Conservation (phyloP, 148 eudicot genomes). For the Camellia granthamiana region DNA sequence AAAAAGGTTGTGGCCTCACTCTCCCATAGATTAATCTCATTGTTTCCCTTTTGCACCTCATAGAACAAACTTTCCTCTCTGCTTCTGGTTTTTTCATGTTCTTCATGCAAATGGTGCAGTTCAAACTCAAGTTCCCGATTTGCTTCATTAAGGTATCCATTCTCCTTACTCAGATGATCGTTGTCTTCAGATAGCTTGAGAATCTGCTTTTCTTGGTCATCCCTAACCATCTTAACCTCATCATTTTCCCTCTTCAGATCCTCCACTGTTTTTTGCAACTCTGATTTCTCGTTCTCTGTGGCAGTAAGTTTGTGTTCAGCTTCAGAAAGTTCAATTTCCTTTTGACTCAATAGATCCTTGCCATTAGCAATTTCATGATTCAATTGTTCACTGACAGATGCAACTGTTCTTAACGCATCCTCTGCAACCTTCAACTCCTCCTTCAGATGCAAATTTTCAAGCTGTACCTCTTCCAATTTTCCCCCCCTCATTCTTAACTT, state of each 20-base stretch:
- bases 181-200: conserved; percentile 45
- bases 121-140: conserved; percentile 36
- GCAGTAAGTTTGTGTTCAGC: conserved; percentile 35
- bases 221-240: conserved; percentile 41
- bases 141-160: conserved; percentile 36
- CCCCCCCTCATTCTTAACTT: conserved; percentile 38
- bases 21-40: conserved; percentile 63
- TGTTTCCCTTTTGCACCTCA: conserved; percentile 50
- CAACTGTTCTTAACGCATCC: conserved; percentile 42
- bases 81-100: conserved; percentile 36
- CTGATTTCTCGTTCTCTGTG: conserved; percentile 29
- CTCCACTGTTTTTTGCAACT: conserved; percentile 47
- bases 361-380: conserved; percentile 36
- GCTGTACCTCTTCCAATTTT: conserved; percentile 47
- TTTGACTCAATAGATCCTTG: conserved; percentile 45
- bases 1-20: conserved; percentile 50
- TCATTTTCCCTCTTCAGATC: conserved; percentile 47
- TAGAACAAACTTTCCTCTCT: conserved; percentile 31
- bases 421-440: conserved; percentile 41
- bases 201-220: conserved; percentile 39
- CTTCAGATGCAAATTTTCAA: conserved; percentile 49
- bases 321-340: conserved; percentile 48
- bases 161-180: conserved; percentile 43
- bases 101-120: conserved; percentile 37
- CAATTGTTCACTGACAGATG: conserved; percentile 33